These are phyloP conservation scores for Hirschioporus abietinus DNA, from an alignment of 768 basidiomycete species.

Conservation along the genomic window DNA sequence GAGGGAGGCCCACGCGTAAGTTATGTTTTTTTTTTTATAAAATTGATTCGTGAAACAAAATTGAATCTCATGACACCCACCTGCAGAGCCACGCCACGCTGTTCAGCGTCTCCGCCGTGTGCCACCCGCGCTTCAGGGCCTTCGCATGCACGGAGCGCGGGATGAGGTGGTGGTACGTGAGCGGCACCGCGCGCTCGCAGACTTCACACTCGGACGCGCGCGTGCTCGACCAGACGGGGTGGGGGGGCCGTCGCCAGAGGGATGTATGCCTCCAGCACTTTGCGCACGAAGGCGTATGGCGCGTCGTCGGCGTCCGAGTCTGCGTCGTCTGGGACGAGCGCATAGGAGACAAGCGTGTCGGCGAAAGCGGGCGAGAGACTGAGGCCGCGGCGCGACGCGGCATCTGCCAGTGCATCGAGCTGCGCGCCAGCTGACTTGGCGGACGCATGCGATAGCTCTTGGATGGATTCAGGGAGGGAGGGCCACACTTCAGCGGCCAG, in stretches of 20 bases:
- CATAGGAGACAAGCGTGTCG: conserved; percentile 49
- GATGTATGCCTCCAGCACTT: conserved; percentile 37
- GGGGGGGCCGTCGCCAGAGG: conserved; percentile 42
- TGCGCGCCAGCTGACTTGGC: conserved; percentile 25
- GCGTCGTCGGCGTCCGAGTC: conserved; percentile 37
- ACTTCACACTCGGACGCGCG: conserved; percentile 53
- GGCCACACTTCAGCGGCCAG: conserved; percentile 48
- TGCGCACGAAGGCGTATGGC: conserved; percentile 34
- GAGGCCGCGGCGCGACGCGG: no score
- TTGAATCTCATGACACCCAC: conserved; percentile 12
- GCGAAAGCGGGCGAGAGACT: conserved; percentile 26
- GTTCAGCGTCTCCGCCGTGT: conserved; percentile 44
- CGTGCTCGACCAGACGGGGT: conserved; percentile 47
- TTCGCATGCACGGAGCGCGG: conserved; percentile 49
- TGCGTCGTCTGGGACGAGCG: conserved; percentile 22
- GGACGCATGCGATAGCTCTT: conserved; percentile 34
- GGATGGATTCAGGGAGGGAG: conserved; percentile 31
- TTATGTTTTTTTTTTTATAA: no score
- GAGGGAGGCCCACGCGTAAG: no score
- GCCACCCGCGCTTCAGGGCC: conserved; percentile 54
- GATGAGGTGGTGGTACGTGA: conserved; percentile 60
- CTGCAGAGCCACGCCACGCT: conserved; percentile 59
- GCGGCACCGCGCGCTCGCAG: conserved; percentile 47
- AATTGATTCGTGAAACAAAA: background rate
- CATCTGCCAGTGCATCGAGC: conserved; percentile 26